Conservation (phyloP, 305 asterid genomes). For the Salvia sclarea region DNA sequence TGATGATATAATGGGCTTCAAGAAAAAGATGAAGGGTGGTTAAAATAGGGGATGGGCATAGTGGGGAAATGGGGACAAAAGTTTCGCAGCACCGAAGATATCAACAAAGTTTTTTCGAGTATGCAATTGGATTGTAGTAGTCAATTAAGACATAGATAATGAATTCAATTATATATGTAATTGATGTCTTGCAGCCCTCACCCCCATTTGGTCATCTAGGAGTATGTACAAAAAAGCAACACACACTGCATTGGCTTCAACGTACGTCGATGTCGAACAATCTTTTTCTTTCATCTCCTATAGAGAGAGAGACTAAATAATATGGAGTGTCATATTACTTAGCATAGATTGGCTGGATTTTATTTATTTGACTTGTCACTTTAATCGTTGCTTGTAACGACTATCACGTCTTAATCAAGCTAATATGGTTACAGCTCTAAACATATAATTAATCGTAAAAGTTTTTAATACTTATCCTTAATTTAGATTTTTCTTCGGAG, state of each 20-base stretch:
- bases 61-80: constrained; percentile 53
- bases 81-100: constrained; percentile 37
- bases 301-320: background rate
- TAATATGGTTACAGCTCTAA: background rate
- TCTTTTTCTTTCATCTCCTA: constrained; percentile 24
- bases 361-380: constrained; percentile 1
- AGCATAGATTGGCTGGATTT: constrained; percentile 31
- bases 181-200: background rate
- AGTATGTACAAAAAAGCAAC: constrained; percentile 19
- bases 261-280: constrained; percentile 36
- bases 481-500: too few relatives aligned
- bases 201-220: background rate
- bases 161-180: background rate
- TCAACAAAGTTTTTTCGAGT: constrained; percentile 42
- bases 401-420: constrained; percentile 16
- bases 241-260: constrained; percentile 45
- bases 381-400: constrained; percentile 17
- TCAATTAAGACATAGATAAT: constrained; percentile 27
- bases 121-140: constrained; percentile 40
- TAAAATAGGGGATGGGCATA: constrained; percentile 58
- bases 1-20: constrained; percentile 21
- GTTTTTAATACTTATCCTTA: too few relatives aligned
- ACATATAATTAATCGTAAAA: background rate
- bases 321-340: background rate
- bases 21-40: constrained; percentile 21